Base-by-base conservation (phyloP, 106 monocot species). In the Vanilla planifolia region DNA sequence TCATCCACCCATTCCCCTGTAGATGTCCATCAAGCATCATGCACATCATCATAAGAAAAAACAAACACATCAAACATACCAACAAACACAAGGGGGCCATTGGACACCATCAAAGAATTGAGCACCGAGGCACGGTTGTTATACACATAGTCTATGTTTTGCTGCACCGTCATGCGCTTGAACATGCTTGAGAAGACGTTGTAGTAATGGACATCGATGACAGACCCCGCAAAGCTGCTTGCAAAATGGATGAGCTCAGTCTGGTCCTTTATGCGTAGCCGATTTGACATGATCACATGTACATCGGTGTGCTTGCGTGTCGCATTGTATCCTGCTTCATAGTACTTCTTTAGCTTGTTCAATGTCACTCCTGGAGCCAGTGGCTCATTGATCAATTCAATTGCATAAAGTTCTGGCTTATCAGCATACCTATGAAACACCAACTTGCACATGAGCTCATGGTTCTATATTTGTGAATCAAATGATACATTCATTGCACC, bases 121-220 rank as follows among this genome's bases (percentile, higher is more conserved):
- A 93, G 43, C 14, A 80, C 55, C 0, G 32, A 8, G 11, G 89
- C 52, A 2, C 82, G 65, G n/a, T 79, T 68, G 35, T 59, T 81
- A 45, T 80, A 52, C 4, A 93, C 39, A 36, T 40, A 89, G 60
- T 89, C 74, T 58, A 89, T 89, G 66, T 89, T 85, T n/a, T 85
- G 72, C 20, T 85, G 76, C 20, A 61, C 89, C 0, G 75, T 67
- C 41, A 83, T 40, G 61, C 30, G 21, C 7, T 55, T 10, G 56
- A 93, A 89, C 1, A 2, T n/a, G 28, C 34, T 42, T 2, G 59
- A 29, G 65, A 46, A 85, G 43, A 89, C 63, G 36, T 82, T 85
- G 66, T 93, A 93, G 81, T 89, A 89, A 68, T 93, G 93, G 11
- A 89, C 77, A 30, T 93, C 89, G 28, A 93, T 8, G 29, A 85